Conservation (phyloP, 73 alveolate species). For the Uronychia binucleata region DNA sequence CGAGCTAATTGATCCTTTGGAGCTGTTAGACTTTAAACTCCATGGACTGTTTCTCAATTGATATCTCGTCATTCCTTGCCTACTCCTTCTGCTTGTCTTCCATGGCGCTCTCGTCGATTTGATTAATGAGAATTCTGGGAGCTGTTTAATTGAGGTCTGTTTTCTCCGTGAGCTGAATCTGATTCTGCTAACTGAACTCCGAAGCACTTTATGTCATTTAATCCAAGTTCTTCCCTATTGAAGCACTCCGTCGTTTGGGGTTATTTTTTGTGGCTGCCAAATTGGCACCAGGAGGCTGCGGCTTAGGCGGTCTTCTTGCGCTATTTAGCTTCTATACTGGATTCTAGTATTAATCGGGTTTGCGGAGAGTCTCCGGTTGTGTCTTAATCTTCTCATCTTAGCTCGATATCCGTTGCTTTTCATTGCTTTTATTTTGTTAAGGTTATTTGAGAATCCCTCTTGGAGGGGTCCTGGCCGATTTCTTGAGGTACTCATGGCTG, state of each 20-base stretch:
- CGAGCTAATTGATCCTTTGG: not conserved
- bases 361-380: no score
- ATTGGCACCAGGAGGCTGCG: no score
- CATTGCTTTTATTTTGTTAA: not conserved
- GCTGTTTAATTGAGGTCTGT: not conserved
- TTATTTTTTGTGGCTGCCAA: no score
- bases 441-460: not conserved
- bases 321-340: no score
- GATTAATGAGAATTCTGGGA: not conserved
- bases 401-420: not conserved
- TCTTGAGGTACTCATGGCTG: not conserved
- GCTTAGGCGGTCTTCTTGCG: no score
- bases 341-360: no score
- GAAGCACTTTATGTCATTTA: not conserved
- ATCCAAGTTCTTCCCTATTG: no score
- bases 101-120: not conserved
- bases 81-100: not conserved
- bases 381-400: not conserved
- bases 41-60: not conserved
- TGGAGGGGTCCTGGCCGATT: not conserved
- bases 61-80: not conserved
- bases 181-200: not conserved
- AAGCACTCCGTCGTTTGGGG: no score
- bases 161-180: not conserved
- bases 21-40: not conserved